phyloP scores from a whole-genome alignment of 1,139 yeast species.

The Yamadazyma sp. region DNA sequence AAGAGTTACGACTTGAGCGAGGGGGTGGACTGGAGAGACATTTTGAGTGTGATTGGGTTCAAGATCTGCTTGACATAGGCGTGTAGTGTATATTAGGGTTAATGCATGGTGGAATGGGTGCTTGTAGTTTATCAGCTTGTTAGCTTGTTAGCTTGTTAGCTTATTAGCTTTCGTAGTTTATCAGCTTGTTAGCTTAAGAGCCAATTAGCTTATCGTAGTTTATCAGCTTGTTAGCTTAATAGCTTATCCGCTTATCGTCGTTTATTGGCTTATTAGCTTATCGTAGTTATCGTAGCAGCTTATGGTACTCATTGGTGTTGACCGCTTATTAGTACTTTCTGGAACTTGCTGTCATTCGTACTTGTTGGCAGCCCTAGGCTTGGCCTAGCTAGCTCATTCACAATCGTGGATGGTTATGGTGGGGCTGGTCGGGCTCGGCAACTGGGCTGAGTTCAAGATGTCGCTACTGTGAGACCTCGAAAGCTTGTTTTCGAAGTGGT shows the following conservation, averaged over 20 bases:
- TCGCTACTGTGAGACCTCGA: conserved; percentile 7
- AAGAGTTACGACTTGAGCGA: conserved; percentile 20
- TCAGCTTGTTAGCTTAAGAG: too few relatives aligned
- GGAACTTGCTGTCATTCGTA: too few relatives aligned
- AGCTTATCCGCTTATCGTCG: too few relatives aligned
- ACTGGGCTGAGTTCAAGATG: conserved; percentile 1
- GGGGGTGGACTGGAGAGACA: conserved; percentile 22
- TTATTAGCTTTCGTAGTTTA: too few relatives aligned
- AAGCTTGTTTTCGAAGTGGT: conserved; percentile 15
- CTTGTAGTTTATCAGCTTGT: too few relatives aligned
- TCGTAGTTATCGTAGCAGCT: too few relatives aligned
- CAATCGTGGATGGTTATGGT: conserved; percentile 12
- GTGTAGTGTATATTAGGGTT: neutral
- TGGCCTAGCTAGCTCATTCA: conserved; percentile 1
- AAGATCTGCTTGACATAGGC: conserved; percentile 13
- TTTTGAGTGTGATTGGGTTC: conserved; percentile 18
- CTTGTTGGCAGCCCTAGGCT: neutral
- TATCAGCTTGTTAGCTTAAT: too few relatives aligned
- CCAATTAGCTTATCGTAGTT: too few relatives aligned
- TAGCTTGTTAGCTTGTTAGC: too few relatives aligned
- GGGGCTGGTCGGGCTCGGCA: conserved; percentile 13
- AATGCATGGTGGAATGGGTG: neutral
- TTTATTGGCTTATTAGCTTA: too few relatives aligned
- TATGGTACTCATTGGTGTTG: too few relatives aligned
- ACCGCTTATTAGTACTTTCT: too few relatives aligned